phyloP scores from a whole-genome alignment of 352 stramenopile genomes.

The Phytophthora pistaciae region DNA sequence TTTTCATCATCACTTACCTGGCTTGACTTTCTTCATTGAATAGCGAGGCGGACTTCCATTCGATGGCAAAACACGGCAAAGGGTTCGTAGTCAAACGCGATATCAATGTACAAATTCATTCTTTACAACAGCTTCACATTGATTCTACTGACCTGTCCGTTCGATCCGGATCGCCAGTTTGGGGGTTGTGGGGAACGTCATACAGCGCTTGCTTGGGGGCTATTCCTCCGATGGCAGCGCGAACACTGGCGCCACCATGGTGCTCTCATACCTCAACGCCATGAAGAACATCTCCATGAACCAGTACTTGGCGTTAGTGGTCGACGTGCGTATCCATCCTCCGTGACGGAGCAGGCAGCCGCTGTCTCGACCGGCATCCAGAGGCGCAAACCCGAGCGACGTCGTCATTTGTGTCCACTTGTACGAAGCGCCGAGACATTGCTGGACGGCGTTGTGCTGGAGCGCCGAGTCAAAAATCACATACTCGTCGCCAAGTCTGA shows the following conservation, averaged over 20 bases:
- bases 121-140: conserved; percentile 13
- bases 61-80: neutral
- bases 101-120: conserved; percentile 23
- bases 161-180: conserved; percentile 19
- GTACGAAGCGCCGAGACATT: conserved; percentile 56
- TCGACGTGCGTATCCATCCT: conserved; percentile 53
- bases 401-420: conserved; percentile 61
- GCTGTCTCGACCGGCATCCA: conserved; percentile 10
- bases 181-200: conserved; percentile 9
- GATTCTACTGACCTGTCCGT: conserved; percentile 12
- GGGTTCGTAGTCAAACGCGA: neutral
- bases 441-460: conserved; percentile 62
- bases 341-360: conserved; percentile 62
- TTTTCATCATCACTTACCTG: too few relatives aligned
- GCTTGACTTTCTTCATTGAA: too few relatives aligned
- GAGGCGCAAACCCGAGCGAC: conserved; percentile 55
- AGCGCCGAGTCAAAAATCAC: conserved; percentile 65
- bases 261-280: conserved; percentile 64
- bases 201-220: neutral
- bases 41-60: neutral
- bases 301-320: conserved; percentile 61
- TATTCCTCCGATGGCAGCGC: conserved; percentile 30
- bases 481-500: conserved; percentile 55
- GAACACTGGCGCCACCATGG: conserved; percentile 63
- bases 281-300: conserved; percentile 72